Conservation (phyloP, 208 protist species). For the Acanthamoeba culbertsoni region DNA sequence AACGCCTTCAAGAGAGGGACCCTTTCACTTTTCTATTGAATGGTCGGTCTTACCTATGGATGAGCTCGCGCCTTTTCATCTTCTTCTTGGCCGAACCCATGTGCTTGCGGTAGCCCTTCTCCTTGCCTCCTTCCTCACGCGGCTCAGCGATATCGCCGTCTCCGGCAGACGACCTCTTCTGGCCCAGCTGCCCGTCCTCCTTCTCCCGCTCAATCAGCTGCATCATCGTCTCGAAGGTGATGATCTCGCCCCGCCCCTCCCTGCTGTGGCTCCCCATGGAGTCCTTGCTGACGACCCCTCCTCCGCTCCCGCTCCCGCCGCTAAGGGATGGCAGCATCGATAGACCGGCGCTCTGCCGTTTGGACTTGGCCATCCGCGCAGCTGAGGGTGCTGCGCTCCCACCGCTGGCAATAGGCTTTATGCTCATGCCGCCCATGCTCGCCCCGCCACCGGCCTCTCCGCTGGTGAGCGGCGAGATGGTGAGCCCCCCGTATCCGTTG, state of each 20-base stretch:
- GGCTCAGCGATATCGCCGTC: neutral
- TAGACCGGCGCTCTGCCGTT: too few relatives aligned
- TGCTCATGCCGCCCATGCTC: neutral
- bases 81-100: neutral
- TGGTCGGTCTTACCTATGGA: neutral
- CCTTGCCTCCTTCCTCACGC: neutral
- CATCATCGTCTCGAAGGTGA: conserved; percentile 58
- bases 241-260: conserved; percentile 8
- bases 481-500: neutral
- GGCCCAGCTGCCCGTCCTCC: neutral
- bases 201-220: conserved; percentile 33
- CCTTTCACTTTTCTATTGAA: neutral
- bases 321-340: too few relatives aligned
- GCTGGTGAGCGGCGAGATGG: neutral
- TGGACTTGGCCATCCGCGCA: neutral
- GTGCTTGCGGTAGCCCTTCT: neutral
- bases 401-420: neutral
- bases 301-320: too few relatives aligned
- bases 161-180: neutral
- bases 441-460: neutral
- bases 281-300: too few relatives aligned
- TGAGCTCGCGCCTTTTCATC: conserved; percentile 21
- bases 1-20: neutral
- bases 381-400: neutral
- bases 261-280: too few relatives aligned